Percentiles rank a stretch among this genome's conserved stretches.
phyloP scores from a whole-genome alignment of 306 rosid genomes.

The Trichosanthes cucumerina region DNA sequence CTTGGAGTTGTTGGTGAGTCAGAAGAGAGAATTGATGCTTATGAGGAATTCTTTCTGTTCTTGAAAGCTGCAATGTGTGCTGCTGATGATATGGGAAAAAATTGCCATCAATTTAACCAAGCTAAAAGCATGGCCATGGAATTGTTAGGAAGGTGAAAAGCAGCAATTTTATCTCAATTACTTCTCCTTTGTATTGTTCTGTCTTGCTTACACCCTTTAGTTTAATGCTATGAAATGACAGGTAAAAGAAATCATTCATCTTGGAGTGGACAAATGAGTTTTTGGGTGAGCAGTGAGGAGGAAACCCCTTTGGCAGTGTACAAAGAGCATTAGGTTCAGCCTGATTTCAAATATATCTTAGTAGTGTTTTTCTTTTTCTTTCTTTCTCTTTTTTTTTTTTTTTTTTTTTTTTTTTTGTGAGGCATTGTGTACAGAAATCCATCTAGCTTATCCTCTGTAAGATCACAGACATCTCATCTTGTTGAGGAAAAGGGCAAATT shows the following conservation, averaged over 20 bases:
- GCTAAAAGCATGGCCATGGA: constrained; percentile 56
- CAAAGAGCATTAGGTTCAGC: neutral
- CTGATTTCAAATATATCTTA: neutral
- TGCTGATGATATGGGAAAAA: constrained; percentile 29
- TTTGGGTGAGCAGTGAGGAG: neutral
- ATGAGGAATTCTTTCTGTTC: constrained; percentile 35
- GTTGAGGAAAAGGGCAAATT: neutral
- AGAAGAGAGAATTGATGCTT: constrained; percentile 23
- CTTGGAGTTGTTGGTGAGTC: neutral
- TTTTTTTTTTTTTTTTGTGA: neutral
- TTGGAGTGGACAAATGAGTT: neutral
- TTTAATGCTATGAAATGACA: neutral
- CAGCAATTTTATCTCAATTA: neutral
- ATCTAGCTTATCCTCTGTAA: neutral
- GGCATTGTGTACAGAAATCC: neutral
- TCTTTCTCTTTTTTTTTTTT: neutral
- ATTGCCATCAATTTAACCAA: constrained; percentile 32
- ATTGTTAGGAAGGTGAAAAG: constrained; percentile 30
- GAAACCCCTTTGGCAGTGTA: neutral
- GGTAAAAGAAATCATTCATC: neutral
- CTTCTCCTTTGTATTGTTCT: neutral
- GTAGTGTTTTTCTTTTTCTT: neutral
- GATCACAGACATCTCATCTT: neutral
- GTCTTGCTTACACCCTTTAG: neutral
- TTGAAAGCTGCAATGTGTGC: constrained; percentile 35